phyloP scores from a whole-genome alignment of 2,329 filamentous ascomycete species.

The Pestalotiopsis sp. region DNA sequence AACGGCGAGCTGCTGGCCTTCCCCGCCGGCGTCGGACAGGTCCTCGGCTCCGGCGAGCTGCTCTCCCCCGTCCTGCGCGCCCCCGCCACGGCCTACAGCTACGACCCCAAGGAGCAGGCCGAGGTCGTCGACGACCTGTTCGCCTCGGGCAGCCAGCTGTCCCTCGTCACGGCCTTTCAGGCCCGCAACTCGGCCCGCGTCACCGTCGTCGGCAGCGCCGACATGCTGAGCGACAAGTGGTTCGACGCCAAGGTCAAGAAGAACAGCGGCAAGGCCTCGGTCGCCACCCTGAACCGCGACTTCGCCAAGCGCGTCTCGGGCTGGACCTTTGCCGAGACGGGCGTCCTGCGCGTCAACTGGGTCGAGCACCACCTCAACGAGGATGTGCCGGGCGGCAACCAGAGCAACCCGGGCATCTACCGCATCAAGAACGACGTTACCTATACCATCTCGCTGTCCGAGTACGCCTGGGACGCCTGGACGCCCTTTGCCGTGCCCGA shows the following conservation, averaged over 20 bases:
- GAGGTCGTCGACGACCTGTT: slow-evolving; percentile 78
- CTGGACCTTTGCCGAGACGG: slow-evolving; percentile 96
- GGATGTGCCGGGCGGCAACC: slow-evolving; percentile 32
- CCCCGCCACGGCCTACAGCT: slow-evolving; percentile 83
- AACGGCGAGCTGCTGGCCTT: slow-evolving; percentile 68
- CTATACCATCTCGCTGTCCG: slow-evolving; percentile 86
- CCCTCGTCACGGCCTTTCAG: slow-evolving; percentile 83
- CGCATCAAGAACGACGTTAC: slow-evolving; percentile 93
- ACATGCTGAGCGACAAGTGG: slow-evolving; percentile 87
- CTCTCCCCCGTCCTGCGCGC: slow-evolving; percentile 81
- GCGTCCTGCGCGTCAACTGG: slow-evolving; percentile 80
- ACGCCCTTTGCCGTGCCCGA: slow-evolving; percentile 69
- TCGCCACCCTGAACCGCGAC: slow-evolving; percentile 74
- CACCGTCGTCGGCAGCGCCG: slow-evolving; percentile 79
- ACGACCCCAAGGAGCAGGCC: slow-evolving; percentile 86
- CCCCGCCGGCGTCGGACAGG: slow-evolving; percentile 77
- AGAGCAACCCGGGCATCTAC: slow-evolving; percentile 84
- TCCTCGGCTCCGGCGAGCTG: slow-evolving; percentile 75
- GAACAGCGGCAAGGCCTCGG: slow-evolving; percentile 46
- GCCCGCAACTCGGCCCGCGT: slow-evolving; percentile 91
- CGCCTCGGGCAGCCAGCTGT: slow-evolving; percentile 79
- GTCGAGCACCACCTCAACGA: slow-evolving; percentile 75
- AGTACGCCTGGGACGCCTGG: slow-evolving; percentile 76
- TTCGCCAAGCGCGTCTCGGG: slow-evolving; percentile 83
- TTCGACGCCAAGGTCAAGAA: slow-evolving; percentile 78